A percentile compares a stretch with the other conserved stretches of the same genome.
These are phyloP conservation scores for Lumnitzera littorea DNA, from an alignment of 345 rosid genomes.

Conservation along the genomic window DNA sequence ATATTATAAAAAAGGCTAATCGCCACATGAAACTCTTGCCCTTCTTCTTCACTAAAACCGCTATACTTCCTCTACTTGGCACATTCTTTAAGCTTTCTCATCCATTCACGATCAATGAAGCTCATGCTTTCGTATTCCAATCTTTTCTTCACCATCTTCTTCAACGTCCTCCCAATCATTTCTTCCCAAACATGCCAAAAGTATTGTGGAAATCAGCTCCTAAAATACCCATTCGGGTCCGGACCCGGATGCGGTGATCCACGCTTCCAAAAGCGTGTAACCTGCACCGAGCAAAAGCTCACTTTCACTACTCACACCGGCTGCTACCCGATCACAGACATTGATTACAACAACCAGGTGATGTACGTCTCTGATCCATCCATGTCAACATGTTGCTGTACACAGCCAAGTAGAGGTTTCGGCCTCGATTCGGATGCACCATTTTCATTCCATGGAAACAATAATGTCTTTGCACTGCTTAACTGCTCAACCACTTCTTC, in stretches of 20 bases:
- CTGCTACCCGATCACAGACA: constrained; percentile 52
- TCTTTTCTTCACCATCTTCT: neutral
- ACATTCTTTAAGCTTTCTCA: too few species aligned
- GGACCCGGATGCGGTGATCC: constrained; percentile 87
- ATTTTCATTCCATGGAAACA: constrained; percentile 65
- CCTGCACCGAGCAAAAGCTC: constrained; percentile 46
- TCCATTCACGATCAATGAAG: too few species aligned
- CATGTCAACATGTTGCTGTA: constrained; percentile 85
- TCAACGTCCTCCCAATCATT: constrained; percentile 9
- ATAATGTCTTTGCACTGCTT: constrained; percentile 59
- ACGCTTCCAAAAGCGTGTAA: constrained; percentile 56
- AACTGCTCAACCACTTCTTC: constrained; percentile 63
- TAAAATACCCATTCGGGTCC: constrained; percentile 74
- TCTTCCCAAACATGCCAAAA: constrained; percentile 59
- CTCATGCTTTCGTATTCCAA: neutral
- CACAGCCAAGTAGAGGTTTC: constrained; percentile 71
- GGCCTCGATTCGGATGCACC: constrained; percentile 91
- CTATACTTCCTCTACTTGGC: too few species aligned
- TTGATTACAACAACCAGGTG: constrained; percentile 56
- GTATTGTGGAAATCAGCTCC: constrained; percentile 48
- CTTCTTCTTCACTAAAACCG: neutral
- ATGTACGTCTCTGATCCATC: constrained; percentile 65
- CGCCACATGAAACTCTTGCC: neutral
- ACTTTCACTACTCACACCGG: constrained; percentile 77
- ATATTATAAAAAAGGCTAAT: too few species aligned